Conservation (phyloP, 306 rosid genomes). For the Casuarina cunninghamiana region DNA sequence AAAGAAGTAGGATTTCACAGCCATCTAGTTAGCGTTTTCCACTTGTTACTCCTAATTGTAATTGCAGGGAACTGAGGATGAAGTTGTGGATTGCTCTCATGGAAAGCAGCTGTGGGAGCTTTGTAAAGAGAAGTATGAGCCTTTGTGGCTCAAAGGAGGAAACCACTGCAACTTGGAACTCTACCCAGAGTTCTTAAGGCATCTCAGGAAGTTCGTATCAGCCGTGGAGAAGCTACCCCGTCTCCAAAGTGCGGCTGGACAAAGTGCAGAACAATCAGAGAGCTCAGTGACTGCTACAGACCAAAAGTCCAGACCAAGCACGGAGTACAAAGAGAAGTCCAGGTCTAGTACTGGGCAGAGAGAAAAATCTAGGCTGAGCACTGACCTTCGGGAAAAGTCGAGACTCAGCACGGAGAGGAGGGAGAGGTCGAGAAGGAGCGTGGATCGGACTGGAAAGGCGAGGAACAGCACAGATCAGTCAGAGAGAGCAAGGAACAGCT, state of each 20-base stretch:
- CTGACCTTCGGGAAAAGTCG: slow-evolving; percentile 50
- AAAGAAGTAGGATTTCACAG: background rate
- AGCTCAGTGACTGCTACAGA: slow-evolving; percentile 18
- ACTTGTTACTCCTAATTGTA: background rate
- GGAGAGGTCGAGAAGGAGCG: slow-evolving; percentile 54
- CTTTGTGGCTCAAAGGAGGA: slow-evolving; percentile 68
- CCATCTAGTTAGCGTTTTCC: background rate
- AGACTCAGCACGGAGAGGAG: slow-evolving; percentile 44
- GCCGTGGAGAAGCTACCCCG: slow-evolving; percentile 51
- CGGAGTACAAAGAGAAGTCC: slow-evolving; percentile 37
- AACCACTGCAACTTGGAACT: slow-evolving; percentile 64
- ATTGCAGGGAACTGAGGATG: slow-evolving; percentile 74
- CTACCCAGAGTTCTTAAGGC: slow-evolving; percentile 61
- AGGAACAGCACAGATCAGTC: slow-evolving; percentile 58
- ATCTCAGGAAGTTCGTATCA: slow-evolving; percentile 59
- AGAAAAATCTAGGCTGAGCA: slow-evolving; percentile 48
- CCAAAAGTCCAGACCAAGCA: slow-evolving; percentile 42
- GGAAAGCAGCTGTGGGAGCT: slow-evolving; percentile 76
- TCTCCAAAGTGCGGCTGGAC: background rate
- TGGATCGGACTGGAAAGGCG: slow-evolving; percentile 40
- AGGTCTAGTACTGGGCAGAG: slow-evolving; percentile 44
- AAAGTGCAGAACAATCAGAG: slow-evolving; percentile 20
- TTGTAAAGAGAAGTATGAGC: slow-evolving; percentile 65
- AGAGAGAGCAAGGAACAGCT: slow-evolving; percentile 66
- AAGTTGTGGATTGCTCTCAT: slow-evolving; percentile 67